phyloP scores from a whole-genome alignment of 192 early-diverging fungal species.

The Backusella tuberculispora region DNA sequence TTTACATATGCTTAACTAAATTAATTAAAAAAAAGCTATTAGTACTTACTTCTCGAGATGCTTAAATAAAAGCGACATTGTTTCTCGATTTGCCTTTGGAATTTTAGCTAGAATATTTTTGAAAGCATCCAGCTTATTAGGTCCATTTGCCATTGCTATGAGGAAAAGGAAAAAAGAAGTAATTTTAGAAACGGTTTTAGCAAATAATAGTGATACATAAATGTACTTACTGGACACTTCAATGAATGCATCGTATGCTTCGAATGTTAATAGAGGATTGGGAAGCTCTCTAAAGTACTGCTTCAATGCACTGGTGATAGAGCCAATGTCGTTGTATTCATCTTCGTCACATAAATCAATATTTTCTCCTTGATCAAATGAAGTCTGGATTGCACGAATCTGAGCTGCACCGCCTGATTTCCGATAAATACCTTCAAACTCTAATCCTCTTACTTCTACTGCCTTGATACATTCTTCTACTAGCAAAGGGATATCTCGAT shows the following conservation, averaged over 20 bases:
- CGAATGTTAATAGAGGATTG: constrained; percentile 71
- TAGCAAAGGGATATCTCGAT: constrained; percentile 62
- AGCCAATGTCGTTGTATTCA: constrained; percentile 72
- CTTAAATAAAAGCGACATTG: constrained; percentile 61
- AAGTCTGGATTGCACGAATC: constrained; percentile 64
- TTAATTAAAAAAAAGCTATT: neutral
- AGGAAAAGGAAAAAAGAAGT: neutral
- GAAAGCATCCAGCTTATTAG: constrained; percentile 52
- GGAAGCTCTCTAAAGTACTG: constrained; percentile 82
- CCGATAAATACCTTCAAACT: constrained; percentile 82
- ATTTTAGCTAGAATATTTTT: constrained; percentile 51
- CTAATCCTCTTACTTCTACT: constrained; percentile 67
- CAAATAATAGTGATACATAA: neutral
- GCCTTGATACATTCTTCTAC: constrained; percentile 70
- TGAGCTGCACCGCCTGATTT: constrained; percentile 78
- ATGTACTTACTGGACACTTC: constrained; percentile 50
- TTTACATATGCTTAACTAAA: neutral
- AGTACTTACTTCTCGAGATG: constrained; percentile 59
- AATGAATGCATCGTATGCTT: constrained; percentile 68
- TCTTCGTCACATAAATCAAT: constrained; percentile 53
- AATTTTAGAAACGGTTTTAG: constrained; percentile 10
- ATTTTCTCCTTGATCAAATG: constrained; percentile 58
- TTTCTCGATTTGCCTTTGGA: constrained; percentile 63
- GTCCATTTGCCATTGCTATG: constrained; percentile 34
- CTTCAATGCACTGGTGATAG: constrained; percentile 77